Base-by-base conservation (phyloP, 371 early-diverging fungal species). In the Lichtheimia corymbifera region DNA sequence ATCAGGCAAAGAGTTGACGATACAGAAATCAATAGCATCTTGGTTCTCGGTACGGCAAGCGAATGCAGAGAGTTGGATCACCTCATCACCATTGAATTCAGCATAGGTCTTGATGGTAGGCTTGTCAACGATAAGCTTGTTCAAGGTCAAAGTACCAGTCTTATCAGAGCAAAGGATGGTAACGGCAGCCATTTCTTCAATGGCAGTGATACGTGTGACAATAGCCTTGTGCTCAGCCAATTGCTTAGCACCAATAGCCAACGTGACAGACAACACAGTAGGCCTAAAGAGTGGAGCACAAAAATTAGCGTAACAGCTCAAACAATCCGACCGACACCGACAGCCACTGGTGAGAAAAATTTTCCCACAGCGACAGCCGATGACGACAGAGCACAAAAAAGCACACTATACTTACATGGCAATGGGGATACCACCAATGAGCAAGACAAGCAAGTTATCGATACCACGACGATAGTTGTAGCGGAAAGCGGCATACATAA, bases 91-190 rank as follows among this genome's bases (percentile, higher is more conserved):
- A 53, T 71, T 65, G 61, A 78, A 66, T 52, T 73, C 73, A 9
- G 82, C 74, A 66, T 85, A 85, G 71, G 73, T 70, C 80, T 81
- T 82, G 71, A 85, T 73, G 66, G 81, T 71, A 58, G 79, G 70
- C 58, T 73, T 66, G 67, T 79, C 80, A 61, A 92, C 87, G 62
- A 77, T 83, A 78, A 94, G 87, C 80, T 91, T 88, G 86, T 93
- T 94, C 53, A 92, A 84, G 56, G 96, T 96, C 64, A 96, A 79
- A 50, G 96, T 96, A 58, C 96, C 96, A 15, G 96, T 96, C 84
- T 96, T 96, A 82, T 95, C 96, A 24, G 92, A 88, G 82, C 94
- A 94, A 63, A 96, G 91, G 53, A 93, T 90, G 59, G 87, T 86
- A 49, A 91, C 92, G 65, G 91, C 91, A 42, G 94, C 95, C 65